phyloP scores from a whole-genome alignment of 2,329 filamentous ascomycete genomes.

The Pestalotiopsis sp. region DNA sequence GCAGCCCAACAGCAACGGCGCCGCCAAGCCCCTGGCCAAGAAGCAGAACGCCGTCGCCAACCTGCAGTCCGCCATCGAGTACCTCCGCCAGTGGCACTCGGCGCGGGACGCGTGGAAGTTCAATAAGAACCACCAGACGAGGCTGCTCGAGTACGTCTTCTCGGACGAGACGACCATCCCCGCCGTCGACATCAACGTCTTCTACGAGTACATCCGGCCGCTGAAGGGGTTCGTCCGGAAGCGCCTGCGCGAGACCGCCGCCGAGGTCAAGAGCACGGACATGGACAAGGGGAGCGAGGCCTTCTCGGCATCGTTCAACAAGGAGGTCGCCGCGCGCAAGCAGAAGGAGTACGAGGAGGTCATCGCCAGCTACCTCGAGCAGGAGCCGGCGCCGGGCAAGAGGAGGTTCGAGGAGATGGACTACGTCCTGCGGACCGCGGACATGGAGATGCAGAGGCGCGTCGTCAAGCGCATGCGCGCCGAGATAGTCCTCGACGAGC shows the following conservation, averaged over 20 bases:
- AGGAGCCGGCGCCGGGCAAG: constrained; percentile 42
- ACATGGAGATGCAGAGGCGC: constrained; percentile 54
- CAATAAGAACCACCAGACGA: constrained; percentile 89
- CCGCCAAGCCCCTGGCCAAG: constrained; percentile 22
- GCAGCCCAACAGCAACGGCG: constrained; percentile 33
- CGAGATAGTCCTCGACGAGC: constrained; percentile 57
- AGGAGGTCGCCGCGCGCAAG: constrained; percentile 47
- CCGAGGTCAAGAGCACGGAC: constrained; percentile 60
- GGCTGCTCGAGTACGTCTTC: constrained; percentile 82
- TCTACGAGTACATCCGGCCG: constrained; percentile 78
- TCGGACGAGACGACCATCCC: constrained; percentile 71
- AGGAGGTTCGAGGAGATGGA: constrained; percentile 53
- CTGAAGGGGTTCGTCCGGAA: constrained; percentile 75
- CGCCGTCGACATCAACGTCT: constrained; percentile 64
- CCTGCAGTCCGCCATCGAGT: constrained; percentile 69
- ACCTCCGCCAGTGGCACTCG: constrained; percentile 75
- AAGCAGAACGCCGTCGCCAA: constrained; percentile 41
- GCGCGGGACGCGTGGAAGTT: constrained; percentile 84
- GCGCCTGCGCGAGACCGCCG: constrained; percentile 67
- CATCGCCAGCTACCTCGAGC: constrained; percentile 47
- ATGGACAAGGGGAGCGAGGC: constrained; percentile 48
- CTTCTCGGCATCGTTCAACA: constrained; percentile 51
- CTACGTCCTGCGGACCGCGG: constrained; percentile 50
- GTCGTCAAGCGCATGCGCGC: constrained; percentile 65
- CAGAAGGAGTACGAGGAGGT: constrained; percentile 59